These are phyloP conservation scores for Suhomyces anneliseae DNA, from an alignment of 1,139 yeast species.

Conservation along the genomic window DNA sequence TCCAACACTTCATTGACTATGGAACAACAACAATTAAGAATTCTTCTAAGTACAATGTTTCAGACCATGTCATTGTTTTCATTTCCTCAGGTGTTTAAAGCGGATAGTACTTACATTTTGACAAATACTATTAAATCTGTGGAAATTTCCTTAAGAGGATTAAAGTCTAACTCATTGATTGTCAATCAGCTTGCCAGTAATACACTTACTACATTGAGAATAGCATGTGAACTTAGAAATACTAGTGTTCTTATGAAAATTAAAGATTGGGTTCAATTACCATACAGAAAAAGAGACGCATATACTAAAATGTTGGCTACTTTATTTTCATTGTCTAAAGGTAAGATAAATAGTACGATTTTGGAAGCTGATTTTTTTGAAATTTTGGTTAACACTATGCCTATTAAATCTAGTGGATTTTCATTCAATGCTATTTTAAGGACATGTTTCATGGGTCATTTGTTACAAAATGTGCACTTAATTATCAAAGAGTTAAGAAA, in stretches of 20 bases:
- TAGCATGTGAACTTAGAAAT: slow-evolving; percentile 46
- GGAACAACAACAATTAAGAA: slow-evolving; percentile 29
- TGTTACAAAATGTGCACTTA: slow-evolving; percentile 34
- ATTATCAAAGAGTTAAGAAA: slow-evolving; percentile 25
- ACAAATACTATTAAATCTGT: slow-evolving; percentile 59
- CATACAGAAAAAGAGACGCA: slow-evolving; percentile 29
- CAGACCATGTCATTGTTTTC: slow-evolving; percentile 38
- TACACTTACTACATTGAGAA: slow-evolving; percentile 56
- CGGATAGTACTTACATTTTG: slow-evolving; percentile 40
- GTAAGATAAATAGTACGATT: slow-evolving; percentile 26
- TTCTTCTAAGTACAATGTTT: slow-evolving; percentile 35
- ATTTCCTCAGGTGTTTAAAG: slow-evolving; percentile 41
- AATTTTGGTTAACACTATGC: slow-evolving; percentile 46
- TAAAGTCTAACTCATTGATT: slow-evolving; percentile 38
- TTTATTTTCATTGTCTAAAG: slow-evolving; percentile 32
- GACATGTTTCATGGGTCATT: slow-evolving; percentile 41
- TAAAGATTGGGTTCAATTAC: slow-evolving; percentile 29
- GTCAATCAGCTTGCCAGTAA: slow-evolving; percentile 63
- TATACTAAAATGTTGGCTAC: slow-evolving; percentile 38
- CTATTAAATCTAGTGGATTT: slow-evolving; percentile 40
- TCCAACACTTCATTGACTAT: slow-evolving; percentile 10
- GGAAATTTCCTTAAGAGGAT: slow-evolving; percentile 70
- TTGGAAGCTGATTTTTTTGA: slow-evolving; percentile 56
- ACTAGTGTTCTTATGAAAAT: slow-evolving; percentile 35
- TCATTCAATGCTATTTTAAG: slow-evolving; percentile 42